phyloP scores from a whole-genome alignment of 129 eudicot genomes.

The Oenanthe sinensis region DNA sequence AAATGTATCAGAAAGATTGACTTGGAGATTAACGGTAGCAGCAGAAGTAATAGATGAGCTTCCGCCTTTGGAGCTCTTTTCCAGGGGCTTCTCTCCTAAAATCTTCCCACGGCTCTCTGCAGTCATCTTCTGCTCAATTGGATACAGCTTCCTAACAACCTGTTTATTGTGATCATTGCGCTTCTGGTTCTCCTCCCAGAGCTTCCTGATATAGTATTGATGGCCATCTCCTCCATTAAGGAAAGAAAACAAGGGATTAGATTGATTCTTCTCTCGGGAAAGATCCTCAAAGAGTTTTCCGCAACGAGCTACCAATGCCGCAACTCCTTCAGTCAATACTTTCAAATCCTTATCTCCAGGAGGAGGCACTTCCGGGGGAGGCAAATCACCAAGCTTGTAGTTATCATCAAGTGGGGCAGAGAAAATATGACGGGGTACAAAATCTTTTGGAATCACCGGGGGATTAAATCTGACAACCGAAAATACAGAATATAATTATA shows the following conservation, averaged over 20 bases:
- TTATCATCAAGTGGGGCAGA: constrained; percentile 42
- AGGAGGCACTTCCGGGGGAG: constrained; percentile 78
- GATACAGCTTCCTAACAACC: constrained; percentile 37
- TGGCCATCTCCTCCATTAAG: constrained; percentile 81
- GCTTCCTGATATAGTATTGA: constrained; percentile 71
- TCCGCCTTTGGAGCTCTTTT: constrained; percentile 46
- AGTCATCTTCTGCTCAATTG: constrained; percentile 54
- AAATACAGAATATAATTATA: not conserved
- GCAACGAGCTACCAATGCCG: constrained; percentile 89
- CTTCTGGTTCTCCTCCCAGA: constrained; percentile 88
- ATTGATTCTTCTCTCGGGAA: constrained; percentile 82
- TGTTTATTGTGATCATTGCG: constrained; percentile 43
- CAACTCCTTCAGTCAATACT: constrained; percentile 83
- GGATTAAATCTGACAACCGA: constrained; percentile 67
- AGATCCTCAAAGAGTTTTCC: constrained; percentile 94
- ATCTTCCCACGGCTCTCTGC: constrained; percentile 87
- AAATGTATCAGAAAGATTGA: constrained; percentile 80
- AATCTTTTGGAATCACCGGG: constrained; percentile 79
- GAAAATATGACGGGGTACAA: constrained; percentile 69
- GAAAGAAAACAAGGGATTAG: constrained; percentile 72
- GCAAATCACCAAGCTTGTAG: constrained; percentile 27
- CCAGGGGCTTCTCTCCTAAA: constrained; percentile 86
- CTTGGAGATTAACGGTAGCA: constrained; percentile 45
- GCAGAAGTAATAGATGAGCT: constrained; percentile 32
- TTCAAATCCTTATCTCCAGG: constrained; percentile 72